Evolutionary conservation across 2,329 filamentous ascomycete genomes (phyloP).

Genomic region (Exophiala xenobiotica): DNA sequence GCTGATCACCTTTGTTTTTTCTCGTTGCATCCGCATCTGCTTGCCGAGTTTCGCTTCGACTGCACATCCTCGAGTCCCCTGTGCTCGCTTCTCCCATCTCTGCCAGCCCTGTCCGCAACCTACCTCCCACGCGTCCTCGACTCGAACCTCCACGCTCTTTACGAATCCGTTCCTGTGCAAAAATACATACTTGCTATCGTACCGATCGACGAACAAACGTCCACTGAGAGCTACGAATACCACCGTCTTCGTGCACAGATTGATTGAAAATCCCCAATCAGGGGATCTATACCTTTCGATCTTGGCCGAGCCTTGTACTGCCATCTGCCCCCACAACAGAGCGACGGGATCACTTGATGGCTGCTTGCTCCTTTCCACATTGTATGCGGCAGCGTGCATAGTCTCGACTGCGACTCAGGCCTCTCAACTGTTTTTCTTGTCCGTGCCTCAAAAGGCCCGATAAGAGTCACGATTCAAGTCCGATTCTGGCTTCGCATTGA

Average conservation of each 20-base stretch:
- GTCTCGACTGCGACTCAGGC: neutral
- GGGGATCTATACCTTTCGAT: slow-evolving; percentile 1
- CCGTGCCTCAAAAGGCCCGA: neutral
- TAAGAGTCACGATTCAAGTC: neutral
- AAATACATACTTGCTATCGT: neutral
- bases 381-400: slow-evolving; percentile 8
- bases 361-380: slow-evolving; percentile 1
- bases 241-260: neutral
- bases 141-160: slow-evolving; percentile 23
- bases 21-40: slow-evolving; percentile 4
- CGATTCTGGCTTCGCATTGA: neutral
- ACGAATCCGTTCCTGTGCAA: slow-evolving; percentile 8
- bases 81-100: slow-evolving; percentile 9
- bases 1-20: slow-evolving; percentile 1
- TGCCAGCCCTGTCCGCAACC: slow-evolving; percentile 18
- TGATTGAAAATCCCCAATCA: neutral
- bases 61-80: slow-evolving; percentile 16
- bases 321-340: neutral
- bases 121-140: slow-evolving; percentile 19
- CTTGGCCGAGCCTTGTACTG: slow-evolving; percentile 6
- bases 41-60: slow-evolving; percentile 9
- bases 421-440: neutral
- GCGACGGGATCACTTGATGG: slow-evolving; percentile 13
- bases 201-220: neutral
- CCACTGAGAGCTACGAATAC: neutral